Percentiles rank a stretch among this genome's conserved stretches.
Evolutionary conservation across 2,329 filamentous ascomycete species (phyloP).

Genomic region (Aspergillus felis): DNA sequence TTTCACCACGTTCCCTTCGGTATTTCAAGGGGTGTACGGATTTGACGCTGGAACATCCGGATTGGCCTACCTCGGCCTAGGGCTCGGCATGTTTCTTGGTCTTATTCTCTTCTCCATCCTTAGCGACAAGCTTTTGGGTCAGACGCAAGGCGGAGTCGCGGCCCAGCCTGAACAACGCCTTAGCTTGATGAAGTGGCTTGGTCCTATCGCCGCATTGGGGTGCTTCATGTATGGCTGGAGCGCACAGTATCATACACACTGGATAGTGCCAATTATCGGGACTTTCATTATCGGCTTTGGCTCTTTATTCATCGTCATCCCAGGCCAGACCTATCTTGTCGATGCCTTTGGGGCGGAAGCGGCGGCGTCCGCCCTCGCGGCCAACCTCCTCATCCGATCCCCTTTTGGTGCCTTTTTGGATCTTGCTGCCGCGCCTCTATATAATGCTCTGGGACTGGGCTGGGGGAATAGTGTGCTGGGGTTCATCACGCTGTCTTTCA

Average conservation of each 20-base stretch:
- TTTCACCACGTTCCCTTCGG: slow-evolving; percentile 37
- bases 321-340: slow-evolving; percentile 14
- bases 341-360: slow-evolving; percentile 8
- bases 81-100: slow-evolving; percentile 28
- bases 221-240: slow-evolving; percentile 24
- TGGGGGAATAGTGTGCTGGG: slow-evolving; percentile 49
- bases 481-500: slow-evolving; percentile 46
- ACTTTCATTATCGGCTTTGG: slow-evolving; percentile 32
- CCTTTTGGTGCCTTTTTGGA: slow-evolving; percentile 13
- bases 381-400: slow-evolving; percentile 12
- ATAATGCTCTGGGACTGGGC: slow-evolving; percentile 35
- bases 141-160: not conserved
- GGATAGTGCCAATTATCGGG: slow-evolving; percentile 18
- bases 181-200: slow-evolving; percentile 39
- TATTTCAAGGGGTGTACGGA: slow-evolving; percentile 27
- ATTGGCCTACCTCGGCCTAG: slow-evolving; percentile 16
- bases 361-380: slow-evolving; percentile 13
- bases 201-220: slow-evolving; percentile 42
- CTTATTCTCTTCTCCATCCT: slow-evolving; percentile 14
- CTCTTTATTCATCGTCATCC: slow-evolving; percentile 20
- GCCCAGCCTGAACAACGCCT: not conserved
- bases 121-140: slow-evolving; percentile 7
- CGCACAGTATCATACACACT: slow-evolving; percentile 13
- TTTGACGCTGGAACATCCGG: slow-evolving; percentile 27
- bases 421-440: slow-evolving; percentile 20